These are phyloP conservation scores for Colletotrichum caudatum DNA, from an alignment of 2,329 filamentous ascomycete species.

Conservation along the genomic window DNA sequence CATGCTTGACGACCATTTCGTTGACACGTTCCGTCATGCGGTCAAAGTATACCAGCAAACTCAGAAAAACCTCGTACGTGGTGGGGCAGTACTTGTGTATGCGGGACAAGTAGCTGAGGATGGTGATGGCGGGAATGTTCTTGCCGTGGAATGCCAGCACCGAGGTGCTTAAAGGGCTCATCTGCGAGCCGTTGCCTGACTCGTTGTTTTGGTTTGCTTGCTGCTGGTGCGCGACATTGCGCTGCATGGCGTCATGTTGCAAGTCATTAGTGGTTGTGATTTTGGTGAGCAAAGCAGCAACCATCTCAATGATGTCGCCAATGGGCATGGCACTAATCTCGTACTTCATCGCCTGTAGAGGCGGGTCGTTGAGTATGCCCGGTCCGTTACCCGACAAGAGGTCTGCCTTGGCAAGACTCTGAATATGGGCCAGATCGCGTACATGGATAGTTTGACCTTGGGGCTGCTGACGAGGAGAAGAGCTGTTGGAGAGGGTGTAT, in stretches of 20 bases:
- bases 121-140: constrained; percentile 97
- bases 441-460: constrained; percentile 75
- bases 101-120: constrained; percentile 92
- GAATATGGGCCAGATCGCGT: constrained; percentile 90
- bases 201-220: constrained; percentile 63
- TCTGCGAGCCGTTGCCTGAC: constrained; percentile 67
- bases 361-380: constrained; percentile 63
- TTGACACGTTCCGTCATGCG: constrained; percentile 98
- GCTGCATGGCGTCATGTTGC: constrained; percentile 91
- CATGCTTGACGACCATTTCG: constrained; percentile 78
- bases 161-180: constrained; percentile 68
- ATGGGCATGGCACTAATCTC: constrained; percentile 99
- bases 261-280: constrained; percentile 97
- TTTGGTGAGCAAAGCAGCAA: constrained; percentile 93
- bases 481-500: constrained; percentile 46
- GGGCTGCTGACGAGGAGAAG: constrained; percentile 46
- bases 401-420: constrained; percentile 86
- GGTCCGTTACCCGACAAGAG: constrained; percentile 66
- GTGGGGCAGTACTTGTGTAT: constrained; percentile 99
- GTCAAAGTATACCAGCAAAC: constrained; percentile 96
- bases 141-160: constrained; percentile 98
- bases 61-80: constrained; percentile 97
- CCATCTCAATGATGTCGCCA: constrained; percentile 98
- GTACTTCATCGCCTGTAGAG: constrained; percentile 74
- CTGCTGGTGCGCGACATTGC: constrained; percentile 71